phyloP scores from a whole-genome alignment of 495 filamentous ascomycete genomes.

The Collariella sp. region DNA sequence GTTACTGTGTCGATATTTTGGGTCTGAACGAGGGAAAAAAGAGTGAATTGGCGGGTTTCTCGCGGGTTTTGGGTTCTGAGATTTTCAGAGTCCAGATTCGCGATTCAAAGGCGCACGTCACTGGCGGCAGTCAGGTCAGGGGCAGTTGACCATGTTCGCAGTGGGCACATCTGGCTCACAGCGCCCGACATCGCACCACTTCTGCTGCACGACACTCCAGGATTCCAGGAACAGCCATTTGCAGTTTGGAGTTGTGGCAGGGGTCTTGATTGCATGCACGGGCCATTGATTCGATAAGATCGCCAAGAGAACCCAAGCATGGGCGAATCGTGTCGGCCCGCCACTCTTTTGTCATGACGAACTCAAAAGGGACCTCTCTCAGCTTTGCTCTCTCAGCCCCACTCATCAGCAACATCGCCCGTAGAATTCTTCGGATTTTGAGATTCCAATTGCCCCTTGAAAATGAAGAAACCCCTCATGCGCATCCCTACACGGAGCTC shows the following conservation, averaged over 20 bases:
- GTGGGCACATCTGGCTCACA: neutral
- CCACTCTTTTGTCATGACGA: no score
- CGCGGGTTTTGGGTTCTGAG: neutral
- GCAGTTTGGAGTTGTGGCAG: neutral
- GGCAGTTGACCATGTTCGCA: constrained; percentile 1
- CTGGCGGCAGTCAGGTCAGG: neutral
- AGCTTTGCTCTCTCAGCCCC: no score
- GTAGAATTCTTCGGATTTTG: no score
- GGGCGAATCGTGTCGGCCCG: no score
- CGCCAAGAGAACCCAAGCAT: no score
- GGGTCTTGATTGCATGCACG: neutral
- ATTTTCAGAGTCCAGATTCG: neutral
- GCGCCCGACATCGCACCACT: constrained; percentile 6
- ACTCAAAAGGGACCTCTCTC: no score
- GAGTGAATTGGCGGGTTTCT: neutral
- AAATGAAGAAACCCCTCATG: constrained; percentile 40
- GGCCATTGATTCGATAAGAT: neutral
- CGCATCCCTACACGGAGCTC: constrained; percentile 86
- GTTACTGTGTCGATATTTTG: neutral
- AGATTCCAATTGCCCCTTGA: no score
- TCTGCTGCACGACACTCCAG: neutral
- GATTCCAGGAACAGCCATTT: neutral
- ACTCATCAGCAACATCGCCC: neutral
- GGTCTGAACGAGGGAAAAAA: neutral
- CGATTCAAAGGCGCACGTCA: neutral